Conservation (phyloP, 192 early-diverging fungal species). For the Lobosporangium transversale region DNA sequence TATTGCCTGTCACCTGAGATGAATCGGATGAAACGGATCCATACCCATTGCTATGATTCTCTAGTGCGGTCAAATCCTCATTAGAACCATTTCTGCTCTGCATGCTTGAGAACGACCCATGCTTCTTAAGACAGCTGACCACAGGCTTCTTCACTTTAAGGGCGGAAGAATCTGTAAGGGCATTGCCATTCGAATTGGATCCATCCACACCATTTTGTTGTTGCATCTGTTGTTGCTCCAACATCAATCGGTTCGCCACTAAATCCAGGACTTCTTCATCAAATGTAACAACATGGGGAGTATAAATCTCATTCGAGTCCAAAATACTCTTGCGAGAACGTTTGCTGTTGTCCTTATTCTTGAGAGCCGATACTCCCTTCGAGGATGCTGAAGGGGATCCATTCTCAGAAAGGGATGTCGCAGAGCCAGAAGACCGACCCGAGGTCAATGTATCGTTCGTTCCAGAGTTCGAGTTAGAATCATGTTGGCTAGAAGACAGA, state of each 20-base stretch:
- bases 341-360: not conserved
- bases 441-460: conserved; percentile 29
- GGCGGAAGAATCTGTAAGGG: not conserved
- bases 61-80: conserved; percentile 1
- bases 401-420: conserved; percentile 22
- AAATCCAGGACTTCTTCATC: conserved; percentile 38
- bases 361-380: not conserved
- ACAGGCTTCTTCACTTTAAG: conserved; percentile 29
- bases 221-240: conserved; percentile 26
- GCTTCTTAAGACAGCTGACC: conserved; percentile 46
- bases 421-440: conserved; percentile 12
- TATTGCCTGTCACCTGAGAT: not conserved
- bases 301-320: conserved; percentile 15
- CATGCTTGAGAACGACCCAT: conserved; percentile 20
- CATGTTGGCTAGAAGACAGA: conserved; percentile 14
- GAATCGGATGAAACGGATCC: conserved; percentile 5
- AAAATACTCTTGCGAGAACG: conserved; percentile 4
- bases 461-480: conserved; percentile 35
- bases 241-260: conserved; percentile 20
- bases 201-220: not conserved
- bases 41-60: conserved; percentile 11
- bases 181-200: not conserved
- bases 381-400: conserved; percentile 7
- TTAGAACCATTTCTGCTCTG: conserved; percentile 11
- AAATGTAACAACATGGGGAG: conserved; percentile 29